Conservation (phyloP, 2,329 filamentous ascomycete species). For the Claviceps africana region DNA sequence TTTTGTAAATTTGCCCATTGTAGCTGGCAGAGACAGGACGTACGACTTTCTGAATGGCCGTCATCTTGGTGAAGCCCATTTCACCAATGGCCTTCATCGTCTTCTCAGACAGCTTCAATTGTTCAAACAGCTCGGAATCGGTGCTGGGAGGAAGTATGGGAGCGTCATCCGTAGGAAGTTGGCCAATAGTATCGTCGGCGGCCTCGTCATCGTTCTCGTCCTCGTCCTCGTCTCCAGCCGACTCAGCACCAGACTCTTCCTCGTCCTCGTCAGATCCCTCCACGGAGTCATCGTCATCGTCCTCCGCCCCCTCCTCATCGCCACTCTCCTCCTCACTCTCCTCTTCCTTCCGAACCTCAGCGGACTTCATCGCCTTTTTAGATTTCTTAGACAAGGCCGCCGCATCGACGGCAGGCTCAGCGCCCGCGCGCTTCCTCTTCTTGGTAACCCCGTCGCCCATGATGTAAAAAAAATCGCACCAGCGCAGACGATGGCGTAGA, state of each 20-base stretch:
- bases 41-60: conserved; percentile 69
- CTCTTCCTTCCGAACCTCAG: conserved; percentile 14
- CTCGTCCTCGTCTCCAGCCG: conserved; percentile 5
- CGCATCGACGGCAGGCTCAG: conserved; percentile 14
- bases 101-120: conserved; percentile 75
- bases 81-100: conserved; percentile 76
- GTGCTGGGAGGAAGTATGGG: conserved; percentile 41
- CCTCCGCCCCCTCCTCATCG: conserved; percentile 13
- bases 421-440: conserved; percentile 29
- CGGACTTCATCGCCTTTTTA: conserved; percentile 29
- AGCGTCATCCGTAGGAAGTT: conserved; percentile 24
- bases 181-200: conserved; percentile 14
- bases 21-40: conserved; percentile 3
- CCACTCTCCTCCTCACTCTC: conserved; percentile 15
- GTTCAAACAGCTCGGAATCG: conserved; percentile 57
- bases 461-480: conserved; percentile 3
- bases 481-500: not conserved
- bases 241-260: conserved; percentile 10
- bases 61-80: conserved; percentile 94
- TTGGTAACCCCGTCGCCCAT: conserved; percentile 26
- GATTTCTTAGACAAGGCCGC: conserved; percentile 18
- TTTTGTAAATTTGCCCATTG: too few species aligned
- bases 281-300: conserved; percentile 9
- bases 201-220: conserved; percentile 8
- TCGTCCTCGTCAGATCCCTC: conserved; percentile 13